A percentile compares a stretch with the other conserved stretches of the same genome.
These are phyloP conservation scores for Clarireedia homoeocarpa DNA, from an alignment of 2,329 filamentous ascomycete species.

Conservation along the genomic window DNA sequence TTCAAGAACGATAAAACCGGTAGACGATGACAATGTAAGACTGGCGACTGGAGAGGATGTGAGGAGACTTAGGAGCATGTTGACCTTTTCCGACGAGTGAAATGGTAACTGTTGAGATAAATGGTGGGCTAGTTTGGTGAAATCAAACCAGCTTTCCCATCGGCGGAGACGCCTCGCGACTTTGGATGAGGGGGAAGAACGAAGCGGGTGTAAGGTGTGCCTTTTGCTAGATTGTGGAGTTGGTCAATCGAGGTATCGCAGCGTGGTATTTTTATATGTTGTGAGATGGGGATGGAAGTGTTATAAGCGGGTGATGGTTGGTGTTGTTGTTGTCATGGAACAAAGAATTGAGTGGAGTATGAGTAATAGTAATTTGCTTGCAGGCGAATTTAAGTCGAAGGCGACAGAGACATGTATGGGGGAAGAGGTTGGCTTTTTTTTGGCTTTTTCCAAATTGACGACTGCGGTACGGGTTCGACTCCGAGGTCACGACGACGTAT, in stretches of 20 bases:
- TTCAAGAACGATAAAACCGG: slow-evolving; percentile 51
- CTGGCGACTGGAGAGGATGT: slow-evolving; percentile 51
- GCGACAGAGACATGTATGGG: neutral
- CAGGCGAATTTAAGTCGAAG: slow-evolving; percentile 10
- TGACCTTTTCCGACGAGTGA: slow-evolving; percentile 31
- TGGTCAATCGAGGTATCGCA: neutral
- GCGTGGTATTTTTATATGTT: neutral
- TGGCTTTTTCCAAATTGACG: neutral
- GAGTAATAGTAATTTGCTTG: slow-evolving; percentile 8
- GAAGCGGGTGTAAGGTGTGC: neutral
- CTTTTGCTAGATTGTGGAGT: neutral
- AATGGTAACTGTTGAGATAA: slow-evolving; percentile 25
- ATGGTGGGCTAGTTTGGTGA: slow-evolving; percentile 25
- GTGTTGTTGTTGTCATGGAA: slow-evolving; percentile 7
- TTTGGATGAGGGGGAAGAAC: slow-evolving; percentile 8
- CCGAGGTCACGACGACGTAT: neutral
- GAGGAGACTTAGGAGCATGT: slow-evolving; percentile 51
- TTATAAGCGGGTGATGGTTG: slow-evolving; percentile 16
- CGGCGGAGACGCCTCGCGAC: slow-evolving; percentile 6
- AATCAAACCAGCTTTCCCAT: slow-evolving; percentile 25
- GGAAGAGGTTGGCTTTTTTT: neutral
- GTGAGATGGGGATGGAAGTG: slow-evolving; percentile 5
- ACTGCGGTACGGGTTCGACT: neutral
- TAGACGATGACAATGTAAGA: slow-evolving; percentile 44
- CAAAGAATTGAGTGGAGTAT: slow-evolving; percentile 26